Evolutionary conservation across 2,329 filamentous ascomycete genomes (phyloP).

Genomic region (Pseudopyricularia cyperi): DNA sequence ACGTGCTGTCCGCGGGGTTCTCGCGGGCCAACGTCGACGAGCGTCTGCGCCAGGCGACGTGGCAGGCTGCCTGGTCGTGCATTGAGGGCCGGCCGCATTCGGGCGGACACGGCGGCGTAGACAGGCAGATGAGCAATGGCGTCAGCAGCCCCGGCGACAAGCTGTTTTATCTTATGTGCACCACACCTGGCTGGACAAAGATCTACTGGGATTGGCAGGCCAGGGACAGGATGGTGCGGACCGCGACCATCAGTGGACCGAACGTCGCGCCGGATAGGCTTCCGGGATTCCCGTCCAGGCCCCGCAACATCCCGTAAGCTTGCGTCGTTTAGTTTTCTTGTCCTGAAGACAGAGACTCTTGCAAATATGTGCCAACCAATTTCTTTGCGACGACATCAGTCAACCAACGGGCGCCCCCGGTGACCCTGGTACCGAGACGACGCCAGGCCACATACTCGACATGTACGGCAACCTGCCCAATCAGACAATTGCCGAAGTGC

Average conservation of each 20-base stretch:
- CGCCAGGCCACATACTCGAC: conserved; percentile 7
- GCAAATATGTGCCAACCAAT: background rate
- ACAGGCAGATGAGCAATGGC: conserved; percentile 9
- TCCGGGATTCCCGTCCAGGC: background rate
- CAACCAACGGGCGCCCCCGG: conserved; percentile 5
- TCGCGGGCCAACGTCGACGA: conserved; percentile 3
- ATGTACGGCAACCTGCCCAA: conserved; percentile 8
- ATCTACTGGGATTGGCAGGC: conserved; percentile 10
- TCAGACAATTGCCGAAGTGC: conserved; percentile 7
- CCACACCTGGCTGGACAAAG: conserved; percentile 4
- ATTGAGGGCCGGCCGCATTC: conserved; percentile 14
- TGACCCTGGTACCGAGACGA: conserved; percentile 6
- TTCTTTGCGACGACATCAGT: background rate
- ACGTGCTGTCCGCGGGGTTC: background rate
- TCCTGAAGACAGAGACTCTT: background rate
- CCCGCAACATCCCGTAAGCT: background rate
- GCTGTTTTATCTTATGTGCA: conserved; percentile 6
- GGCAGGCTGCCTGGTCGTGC: conserved; percentile 11
- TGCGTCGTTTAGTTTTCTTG: background rate
- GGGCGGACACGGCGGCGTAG: conserved; percentile 13
- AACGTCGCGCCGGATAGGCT: background rate
- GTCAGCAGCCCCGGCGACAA: conserved; percentile 9
- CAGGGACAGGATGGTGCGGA: background rate
- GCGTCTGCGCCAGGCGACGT: conserved; percentile 1
- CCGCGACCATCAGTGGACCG: conserved; percentile 1